Percentiles rank a stretch among this genome's conserved stretches.
Evolutionary conservation across 2,329 filamentous ascomycete genomes (phyloP).

Genomic region (Esteya vermicola): DNA sequence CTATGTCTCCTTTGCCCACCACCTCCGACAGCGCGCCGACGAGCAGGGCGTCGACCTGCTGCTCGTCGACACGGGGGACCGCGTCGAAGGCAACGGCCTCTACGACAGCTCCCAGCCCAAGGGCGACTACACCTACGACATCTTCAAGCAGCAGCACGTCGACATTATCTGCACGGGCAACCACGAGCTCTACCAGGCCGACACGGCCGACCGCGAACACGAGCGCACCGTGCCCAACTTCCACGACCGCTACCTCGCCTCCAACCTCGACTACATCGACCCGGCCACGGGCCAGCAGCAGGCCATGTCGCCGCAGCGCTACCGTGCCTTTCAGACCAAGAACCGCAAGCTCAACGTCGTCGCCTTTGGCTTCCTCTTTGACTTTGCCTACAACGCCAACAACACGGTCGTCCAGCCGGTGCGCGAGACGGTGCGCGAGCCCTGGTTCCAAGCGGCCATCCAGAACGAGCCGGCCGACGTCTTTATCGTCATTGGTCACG

Average conservation of each 20-base stretch:
- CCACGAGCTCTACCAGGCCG: constrained; percentile 80
- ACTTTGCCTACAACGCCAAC: constrained; percentile 82
- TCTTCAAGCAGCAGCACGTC: constrained; percentile 68
- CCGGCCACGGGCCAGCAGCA: constrained; percentile 49
- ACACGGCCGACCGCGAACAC: constrained; percentile 67
- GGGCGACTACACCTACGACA: constrained; percentile 77
- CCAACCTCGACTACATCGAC: constrained; percentile 81
- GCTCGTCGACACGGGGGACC: constrained; percentile 90
- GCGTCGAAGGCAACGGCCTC: constrained; percentile 84
- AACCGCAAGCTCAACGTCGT: constrained; percentile 72
- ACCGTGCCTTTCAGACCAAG: constrained; percentile 81
- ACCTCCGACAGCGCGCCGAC: constrained; percentile 68
- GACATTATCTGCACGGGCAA: constrained; percentile 83
- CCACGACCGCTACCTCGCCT: constrained; percentile 67
- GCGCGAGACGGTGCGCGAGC: constrained; percentile 63
- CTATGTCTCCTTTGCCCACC: constrained; percentile 82
- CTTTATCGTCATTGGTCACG: constrained; percentile 76
- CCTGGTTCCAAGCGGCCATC: constrained; percentile 82
- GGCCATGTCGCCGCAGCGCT: constrained; percentile 61
- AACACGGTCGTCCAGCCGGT: constrained; percentile 78
- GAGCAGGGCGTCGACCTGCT: constrained; percentile 67
- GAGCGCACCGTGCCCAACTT: constrained; percentile 72
- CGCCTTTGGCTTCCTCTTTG: constrained; percentile 88
- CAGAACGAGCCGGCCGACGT: constrained; percentile 65
- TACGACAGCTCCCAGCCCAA: constrained; percentile 85